phyloP scores from a whole-genome alignment of 495 filamentous ascomycete species.

The Lindgomyces ingoldianus region DNA sequence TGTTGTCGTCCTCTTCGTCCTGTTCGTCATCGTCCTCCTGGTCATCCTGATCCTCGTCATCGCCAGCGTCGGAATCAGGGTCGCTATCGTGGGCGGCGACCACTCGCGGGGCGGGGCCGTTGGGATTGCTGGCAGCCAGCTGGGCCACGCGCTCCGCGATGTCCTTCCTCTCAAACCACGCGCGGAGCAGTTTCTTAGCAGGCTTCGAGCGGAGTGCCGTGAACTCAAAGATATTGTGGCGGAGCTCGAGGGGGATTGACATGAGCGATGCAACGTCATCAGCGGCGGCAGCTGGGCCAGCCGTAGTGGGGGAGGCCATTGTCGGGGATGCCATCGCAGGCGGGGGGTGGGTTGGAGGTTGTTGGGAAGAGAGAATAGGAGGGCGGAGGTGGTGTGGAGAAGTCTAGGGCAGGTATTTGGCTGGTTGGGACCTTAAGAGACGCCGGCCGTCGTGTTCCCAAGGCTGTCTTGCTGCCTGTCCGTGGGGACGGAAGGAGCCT shows the following conservation, averaged over 20 bases:
- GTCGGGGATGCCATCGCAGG: not conserved
- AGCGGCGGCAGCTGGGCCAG: not conserved
- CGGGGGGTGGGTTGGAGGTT: not conserved
- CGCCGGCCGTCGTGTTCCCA: not conserved
- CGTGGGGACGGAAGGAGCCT: slow-evolving; percentile 10
- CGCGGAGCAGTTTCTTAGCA: slow-evolving; percentile 24
- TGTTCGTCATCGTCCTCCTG: slow-evolving; percentile 12
- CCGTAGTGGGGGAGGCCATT: not conserved
- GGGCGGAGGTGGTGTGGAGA: not conserved
- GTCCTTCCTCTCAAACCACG: slow-evolving; percentile 37
- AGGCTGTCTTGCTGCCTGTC: slow-evolving; percentile 26
- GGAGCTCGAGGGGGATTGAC: slow-evolving; percentile 30
- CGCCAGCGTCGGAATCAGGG: not conserved
- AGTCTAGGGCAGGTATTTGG: not conserved
- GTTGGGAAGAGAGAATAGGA: not conserved
- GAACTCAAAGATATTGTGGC: slow-evolving; percentile 29
- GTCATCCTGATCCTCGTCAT: slow-evolving; percentile 5
- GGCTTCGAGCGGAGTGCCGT: slow-evolving; percentile 3
- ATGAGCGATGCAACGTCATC: slow-evolving; percentile 6
- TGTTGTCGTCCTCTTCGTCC: not conserved
- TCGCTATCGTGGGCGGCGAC: slow-evolving; percentile 10
- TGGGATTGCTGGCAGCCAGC: not conserved
- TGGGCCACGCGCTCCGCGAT: slow-evolving; percentile 5
- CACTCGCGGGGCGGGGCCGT: not conserved
- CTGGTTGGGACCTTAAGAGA: not conserved